These are phyloP conservation scores for Buxus sempervirens DNA, from an alignment of 164 flowering plant species.

Conservation along the genomic window DNA sequence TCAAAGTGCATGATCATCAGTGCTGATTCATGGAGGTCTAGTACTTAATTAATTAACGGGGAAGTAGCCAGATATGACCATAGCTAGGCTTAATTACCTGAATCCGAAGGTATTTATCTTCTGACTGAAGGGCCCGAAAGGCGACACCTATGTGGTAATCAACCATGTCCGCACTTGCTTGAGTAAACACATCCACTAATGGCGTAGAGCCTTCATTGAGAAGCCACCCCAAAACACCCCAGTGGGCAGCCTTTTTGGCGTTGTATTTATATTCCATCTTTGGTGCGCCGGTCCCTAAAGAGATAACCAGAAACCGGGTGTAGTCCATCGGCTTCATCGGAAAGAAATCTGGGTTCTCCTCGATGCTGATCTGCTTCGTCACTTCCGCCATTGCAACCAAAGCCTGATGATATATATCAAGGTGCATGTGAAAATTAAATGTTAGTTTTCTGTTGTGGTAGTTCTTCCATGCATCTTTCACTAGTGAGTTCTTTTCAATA, in stretches of 20 bases:
- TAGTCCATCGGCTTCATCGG: constrained; percentile 41
- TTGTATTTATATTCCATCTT: constrained; percentile 33
- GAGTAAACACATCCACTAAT: constrained; percentile 30
- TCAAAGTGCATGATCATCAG: too few relatives aligned
- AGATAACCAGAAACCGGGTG: constrained; percentile 42
- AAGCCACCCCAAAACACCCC: constrained; percentile 56
- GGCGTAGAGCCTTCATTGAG: constrained; percentile 23
- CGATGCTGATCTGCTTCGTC: constrained; percentile 29
- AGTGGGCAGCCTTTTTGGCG: constrained; percentile 40
- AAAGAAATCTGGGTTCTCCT: constrained; percentile 32
- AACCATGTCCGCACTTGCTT: constrained; percentile 40
- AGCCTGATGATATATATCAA: constrained; percentile 33
- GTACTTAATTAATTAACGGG: too few relatives aligned
- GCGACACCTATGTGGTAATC: constrained; percentile 28
- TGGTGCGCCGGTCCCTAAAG: constrained; percentile 53
- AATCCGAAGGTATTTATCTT: constrained; percentile 34
- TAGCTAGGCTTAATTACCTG: constrained; percentile 23
- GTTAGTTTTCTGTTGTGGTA: too few relatives aligned
- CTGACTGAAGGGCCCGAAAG: constrained; percentile 33
- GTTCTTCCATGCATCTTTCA: too few relatives aligned
- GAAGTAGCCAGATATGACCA: too few relatives aligned
- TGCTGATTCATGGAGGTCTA: too few relatives aligned
- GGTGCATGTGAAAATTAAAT: too few relatives aligned
- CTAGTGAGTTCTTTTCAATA: too few relatives aligned
- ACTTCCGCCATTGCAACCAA: constrained; percentile 53